Evolutionary conservation across 805 yeast genomes (phyloP).

Genomic region (Sugiyamaella floridensis): DNA sequence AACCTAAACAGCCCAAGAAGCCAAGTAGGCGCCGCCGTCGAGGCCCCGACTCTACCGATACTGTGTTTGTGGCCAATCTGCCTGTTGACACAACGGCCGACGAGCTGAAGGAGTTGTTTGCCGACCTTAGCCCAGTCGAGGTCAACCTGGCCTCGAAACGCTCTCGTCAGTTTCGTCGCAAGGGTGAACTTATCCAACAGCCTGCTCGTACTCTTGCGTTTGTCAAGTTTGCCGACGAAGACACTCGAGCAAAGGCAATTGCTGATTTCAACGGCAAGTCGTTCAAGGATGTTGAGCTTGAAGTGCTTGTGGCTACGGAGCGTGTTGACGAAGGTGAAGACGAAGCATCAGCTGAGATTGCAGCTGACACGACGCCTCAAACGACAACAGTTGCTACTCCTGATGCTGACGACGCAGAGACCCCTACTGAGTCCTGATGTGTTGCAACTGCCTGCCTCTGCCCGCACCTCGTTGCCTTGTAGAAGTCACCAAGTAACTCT

Average conservation of each 20-base stretch:
- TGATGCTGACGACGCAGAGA: constrained; percentile 1
- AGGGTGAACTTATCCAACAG: constrained; percentile 13
- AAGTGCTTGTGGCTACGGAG: constrained; percentile 69
- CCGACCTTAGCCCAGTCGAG: constrained; percentile 25
- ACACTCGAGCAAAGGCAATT: constrained; percentile 64
- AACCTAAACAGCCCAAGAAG: neutral
- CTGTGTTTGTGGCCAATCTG: constrained; percentile 57
- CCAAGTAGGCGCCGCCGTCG: constrained; percentile 37
- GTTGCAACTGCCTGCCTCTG: no score
- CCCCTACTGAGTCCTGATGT: neutral
- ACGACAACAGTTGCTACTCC: constrained; percentile 5
- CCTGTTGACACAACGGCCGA: constrained; percentile 44
- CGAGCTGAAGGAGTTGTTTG: constrained; percentile 40
- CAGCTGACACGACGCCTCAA: constrained; percentile 4
- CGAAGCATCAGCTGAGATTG: constrained; percentile 2
- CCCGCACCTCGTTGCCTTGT: no score
- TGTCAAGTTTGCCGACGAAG: constrained; percentile 52
- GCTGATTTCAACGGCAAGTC: constrained; percentile 59
- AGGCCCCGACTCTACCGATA: constrained; percentile 45
- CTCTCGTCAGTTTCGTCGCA: constrained; percentile 14
- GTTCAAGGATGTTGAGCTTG: constrained; percentile 57
- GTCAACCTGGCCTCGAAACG: constrained; percentile 25
- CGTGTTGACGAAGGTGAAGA: constrained; percentile 25
- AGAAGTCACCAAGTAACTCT: no score
- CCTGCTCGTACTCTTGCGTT: constrained; percentile 39